A percentile compares a stretch with the other conserved stretches of the same genome.
phyloP scores from a whole-genome alignment of 192 early-diverging fungal genomes.

The Ramicandelaber brevisporus region DNA sequence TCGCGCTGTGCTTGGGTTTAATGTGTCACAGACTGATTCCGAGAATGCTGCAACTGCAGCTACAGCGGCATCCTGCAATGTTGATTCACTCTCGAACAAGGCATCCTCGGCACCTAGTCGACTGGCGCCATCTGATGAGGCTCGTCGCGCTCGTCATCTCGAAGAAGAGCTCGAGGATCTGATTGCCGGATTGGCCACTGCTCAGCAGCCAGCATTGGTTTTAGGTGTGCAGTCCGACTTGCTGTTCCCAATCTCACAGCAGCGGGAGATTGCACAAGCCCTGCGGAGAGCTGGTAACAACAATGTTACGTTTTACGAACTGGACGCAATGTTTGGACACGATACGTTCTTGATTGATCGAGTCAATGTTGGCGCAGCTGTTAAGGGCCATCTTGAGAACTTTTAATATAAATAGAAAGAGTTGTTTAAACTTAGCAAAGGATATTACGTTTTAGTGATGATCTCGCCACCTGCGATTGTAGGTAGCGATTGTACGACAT shows the following conservation, averaged over 20 bases:
- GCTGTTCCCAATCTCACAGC: constrained; percentile 84
- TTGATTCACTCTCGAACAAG: too few relatives aligned
- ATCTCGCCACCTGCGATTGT: too few relatives aligned
- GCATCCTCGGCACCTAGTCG: constrained; percentile 7
- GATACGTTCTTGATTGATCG: constrained; percentile 88
- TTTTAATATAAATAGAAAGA: constrained; percentile 10
- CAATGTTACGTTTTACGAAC: constrained; percentile 84
- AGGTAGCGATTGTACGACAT: too few relatives aligned
- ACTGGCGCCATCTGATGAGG: constrained; percentile 5
- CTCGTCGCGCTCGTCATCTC: constrained; percentile 1
- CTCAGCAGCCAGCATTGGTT: constrained; percentile 49
- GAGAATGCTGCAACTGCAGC: too few relatives aligned
- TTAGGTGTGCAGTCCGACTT: constrained; percentile 89
- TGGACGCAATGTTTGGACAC: constrained; percentile 91
- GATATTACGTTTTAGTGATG: too few relatives aligned
- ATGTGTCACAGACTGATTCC: too few relatives aligned
- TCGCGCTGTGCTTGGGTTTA: too few relatives aligned
- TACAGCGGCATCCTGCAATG: too few relatives aligned
- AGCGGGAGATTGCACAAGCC: constrained; percentile 84
- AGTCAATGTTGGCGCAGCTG: constrained; percentile 71
- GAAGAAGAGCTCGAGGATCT: constrained; percentile 29
- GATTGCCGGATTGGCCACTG: constrained; percentile 33
- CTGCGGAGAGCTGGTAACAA: constrained; percentile 63
- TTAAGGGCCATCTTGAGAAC: constrained; percentile 71
- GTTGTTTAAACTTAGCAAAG: constrained; percentile 1